Evolutionary conservation across 2,329 filamentous ascomycete species (phyloP), one percentile per base, ranked within the genome.

Genomic region (Talaromyces sp.): DNA sequence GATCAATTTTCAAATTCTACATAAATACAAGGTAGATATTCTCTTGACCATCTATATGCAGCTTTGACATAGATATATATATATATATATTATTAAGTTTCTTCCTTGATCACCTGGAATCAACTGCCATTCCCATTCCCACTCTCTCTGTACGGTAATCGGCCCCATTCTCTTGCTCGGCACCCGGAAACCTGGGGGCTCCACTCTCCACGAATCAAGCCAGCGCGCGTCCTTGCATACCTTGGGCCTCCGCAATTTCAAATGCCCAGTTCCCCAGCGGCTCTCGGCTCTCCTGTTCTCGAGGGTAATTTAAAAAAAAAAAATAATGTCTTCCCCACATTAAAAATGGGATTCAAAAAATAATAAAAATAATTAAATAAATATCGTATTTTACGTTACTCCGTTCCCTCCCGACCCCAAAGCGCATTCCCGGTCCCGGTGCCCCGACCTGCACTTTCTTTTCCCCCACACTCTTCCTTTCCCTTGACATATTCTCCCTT

Each of bases 391-490:
- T 39, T 49, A 45, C 52, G 49, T 57, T 52, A 45, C 53, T 42
- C 57, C 56, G 58, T 64, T 62, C 60, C 57, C 54, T 60, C 55
- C 58, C 61, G 57, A 63, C 46, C 49, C 43, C 56, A 27, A 27
- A 27, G 9, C 49, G 51, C 55, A 49, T 58, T 67, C 46, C 65
- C 66, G 64, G 65, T 62, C 65, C 47, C 64, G 66, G 57, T 60
- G 58, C 67, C 64, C 67, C 67, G 63, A 66, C 62, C 60, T 58
- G 35, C 17, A 41, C 30, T 61, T 60, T 47, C 52, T 58, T 61
- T 58, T 70, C 65, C 68, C 67, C 68, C 69, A 70, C 68, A 70
- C 68, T 69, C 66, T 40, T 57, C 55, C 52, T 48, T 49, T 20
- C 44, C 40, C 33, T 51, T 51, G 41, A 49, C 20, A 39, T 40